Conservation (phyloP, 441 rosid species). For the Erodium trifolium region DNA sequence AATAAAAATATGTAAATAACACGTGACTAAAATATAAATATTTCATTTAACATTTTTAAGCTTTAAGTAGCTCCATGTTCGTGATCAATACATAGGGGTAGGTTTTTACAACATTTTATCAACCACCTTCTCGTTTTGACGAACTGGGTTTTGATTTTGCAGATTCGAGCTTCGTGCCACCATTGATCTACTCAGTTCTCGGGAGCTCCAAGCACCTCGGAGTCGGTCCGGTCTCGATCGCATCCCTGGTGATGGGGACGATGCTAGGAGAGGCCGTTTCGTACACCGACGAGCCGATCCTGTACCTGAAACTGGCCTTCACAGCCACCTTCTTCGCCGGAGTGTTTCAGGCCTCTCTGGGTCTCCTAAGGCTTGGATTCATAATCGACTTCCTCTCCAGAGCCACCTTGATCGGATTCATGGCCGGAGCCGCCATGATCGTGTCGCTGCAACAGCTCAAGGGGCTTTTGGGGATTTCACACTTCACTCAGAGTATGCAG, state of each 20-base stretch:
- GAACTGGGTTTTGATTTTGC: slow-evolving; percentile 18
- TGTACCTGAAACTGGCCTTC: slow-evolving; percentile 82
- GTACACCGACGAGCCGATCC: slow-evolving; percentile 45
- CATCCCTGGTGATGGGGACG: slow-evolving; percentile 93
- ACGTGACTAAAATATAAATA: too few species aligned
- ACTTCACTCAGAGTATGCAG: slow-evolving; percentile 84
- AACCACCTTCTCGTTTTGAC: neutral
- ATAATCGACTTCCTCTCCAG: slow-evolving; percentile 30
- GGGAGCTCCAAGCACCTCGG: slow-evolving; percentile 92
- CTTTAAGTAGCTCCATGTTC: too few species aligned
- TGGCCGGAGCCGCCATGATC: slow-evolving; percentile 95
- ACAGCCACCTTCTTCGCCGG: slow-evolving; percentile 97
- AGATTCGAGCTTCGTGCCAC: slow-evolving; percentile 99
- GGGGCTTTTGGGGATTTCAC: slow-evolving; percentile 88
- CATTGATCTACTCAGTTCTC: slow-evolving; percentile 71
- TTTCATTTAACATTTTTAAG: too few species aligned
- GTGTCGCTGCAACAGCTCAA: slow-evolving; percentile 91
- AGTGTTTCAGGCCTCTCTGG: slow-evolving; percentile 82
- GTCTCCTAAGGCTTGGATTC: slow-evolving; percentile 83
- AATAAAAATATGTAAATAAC: too few species aligned
- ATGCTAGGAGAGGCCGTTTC: slow-evolving; percentile 80
- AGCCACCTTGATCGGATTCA: slow-evolving; percentile 91
- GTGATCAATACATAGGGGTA: too few species aligned
- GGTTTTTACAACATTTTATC: too few species aligned
- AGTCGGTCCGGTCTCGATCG: slow-evolving; percentile 97